Conservation (phyloP, 352 stramenopile species). For the Phytophthora hibernalis region DNA sequence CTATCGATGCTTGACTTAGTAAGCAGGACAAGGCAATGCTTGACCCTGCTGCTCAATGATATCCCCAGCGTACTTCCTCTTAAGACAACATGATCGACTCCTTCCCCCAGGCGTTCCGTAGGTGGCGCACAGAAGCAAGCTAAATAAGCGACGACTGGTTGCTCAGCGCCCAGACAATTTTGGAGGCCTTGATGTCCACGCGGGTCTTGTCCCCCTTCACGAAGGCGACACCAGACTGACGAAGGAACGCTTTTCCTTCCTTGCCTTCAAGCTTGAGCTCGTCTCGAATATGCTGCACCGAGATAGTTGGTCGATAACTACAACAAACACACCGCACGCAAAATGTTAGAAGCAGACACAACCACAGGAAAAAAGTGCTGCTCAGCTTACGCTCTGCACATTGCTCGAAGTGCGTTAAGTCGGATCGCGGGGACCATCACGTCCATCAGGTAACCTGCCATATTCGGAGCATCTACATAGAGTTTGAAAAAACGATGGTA, state of each 20-base stretch:
- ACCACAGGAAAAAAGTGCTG: not conserved
- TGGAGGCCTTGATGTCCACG: constrained; percentile 83
- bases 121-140: constrained; percentile 3
- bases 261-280: constrained; percentile 82
- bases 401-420: constrained; percentile 80
- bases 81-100: constrained; percentile 1
- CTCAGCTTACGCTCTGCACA: constrained; percentile 89
- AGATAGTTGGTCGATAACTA: constrained; percentile 79
- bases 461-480: constrained; percentile 88
- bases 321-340: constrained; percentile 7
- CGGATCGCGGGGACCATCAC: constrained; percentile 84
- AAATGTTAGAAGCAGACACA: constrained; percentile 23
- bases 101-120: not conserved
- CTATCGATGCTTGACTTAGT: constrained; percentile 26
- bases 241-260: constrained; percentile 75
- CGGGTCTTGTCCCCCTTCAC: constrained; percentile 66
- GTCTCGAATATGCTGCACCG: constrained; percentile 73
- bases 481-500: constrained; percentile 92
- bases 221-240: constrained; percentile 75
- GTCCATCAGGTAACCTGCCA: constrained; percentile 92
- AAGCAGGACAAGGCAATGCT: not conserved
- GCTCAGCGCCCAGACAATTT: constrained; percentile 86
- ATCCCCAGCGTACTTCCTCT: not conserved
- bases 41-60: not conserved
- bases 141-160: constrained; percentile 89